Conservation (phyloP, 2,329 filamentous ascomycete species). For the Calonectria pseudoreteaudii region DNA sequence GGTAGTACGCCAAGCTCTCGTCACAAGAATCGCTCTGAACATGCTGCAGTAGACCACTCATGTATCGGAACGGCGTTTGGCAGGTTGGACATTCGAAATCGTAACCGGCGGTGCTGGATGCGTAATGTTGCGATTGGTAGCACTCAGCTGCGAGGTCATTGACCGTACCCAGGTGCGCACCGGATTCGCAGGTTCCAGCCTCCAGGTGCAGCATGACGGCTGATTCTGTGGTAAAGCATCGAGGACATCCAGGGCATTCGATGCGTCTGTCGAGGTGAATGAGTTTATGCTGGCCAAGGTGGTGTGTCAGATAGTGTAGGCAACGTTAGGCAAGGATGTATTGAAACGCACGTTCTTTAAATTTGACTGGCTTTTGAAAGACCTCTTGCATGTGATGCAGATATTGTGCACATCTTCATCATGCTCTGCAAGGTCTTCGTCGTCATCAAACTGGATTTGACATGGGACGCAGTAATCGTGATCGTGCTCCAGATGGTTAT, state of each 20-base stretch:
- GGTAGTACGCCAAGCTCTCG: background rate
- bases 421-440: background rate
- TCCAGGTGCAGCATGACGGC: constrained; percentile 44
- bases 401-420: background rate
- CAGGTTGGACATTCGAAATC: constrained; percentile 35
- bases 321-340: background rate
- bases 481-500: background rate
- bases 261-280: constrained; percentile 23
- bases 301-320: background rate
- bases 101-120: constrained; percentile 23
- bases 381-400: background rate
- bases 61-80: background rate
- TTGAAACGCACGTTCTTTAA: constrained; percentile 22
- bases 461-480: constrained; percentile 34
- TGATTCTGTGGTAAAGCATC: constrained; percentile 30
- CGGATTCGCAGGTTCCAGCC: constrained; percentile 31
- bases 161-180: constrained; percentile 1
- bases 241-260: constrained; percentile 32
- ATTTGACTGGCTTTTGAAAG: constrained; percentile 14
- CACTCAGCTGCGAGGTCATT: constrained; percentile 12
- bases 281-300: constrained; percentile 30
- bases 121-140: constrained; percentile 26
- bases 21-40: constrained; percentile 35
- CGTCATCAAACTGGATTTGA: background rate
- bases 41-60: constrained; percentile 36